Base-by-base conservation (phyloP, 2,329 filamentous ascomycete species). In the Akanthomyces lecanii region DNA sequence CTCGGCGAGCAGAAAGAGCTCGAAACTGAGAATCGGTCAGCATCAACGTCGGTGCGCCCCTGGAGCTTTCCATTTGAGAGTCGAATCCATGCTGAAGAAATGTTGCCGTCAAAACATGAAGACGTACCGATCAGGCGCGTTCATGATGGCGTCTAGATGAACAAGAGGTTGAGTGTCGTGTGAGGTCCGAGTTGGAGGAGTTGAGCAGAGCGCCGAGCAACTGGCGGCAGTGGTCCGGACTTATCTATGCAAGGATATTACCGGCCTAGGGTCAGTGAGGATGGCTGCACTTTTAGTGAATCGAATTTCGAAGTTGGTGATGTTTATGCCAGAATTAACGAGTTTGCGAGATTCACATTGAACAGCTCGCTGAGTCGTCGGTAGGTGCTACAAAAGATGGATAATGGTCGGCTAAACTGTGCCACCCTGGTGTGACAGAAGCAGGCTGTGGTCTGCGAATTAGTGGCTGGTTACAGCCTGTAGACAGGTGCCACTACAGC, bases 1-100 rank as follows among this genome's bases (percentile, higher is more conserved):
- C 55, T 92, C 89, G 47, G 78, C 85, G 65, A 98, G 89, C 67
- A 97, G 79, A 79, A 97, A 98, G 55, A 96, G 86, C 82, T 98
- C 95, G 80, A 96, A 96, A 73, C 95, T 98, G 63, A 14, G 30
- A 44, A 7, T 3, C 33, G 64, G 69, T 71, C 61, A 70, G 66
- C 61, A 58, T 57, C 28, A 6, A 21, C 21, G 47, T 36, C 30
- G n/a, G n/a, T 38, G 3, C 16, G 6, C 1, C 16, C 21, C 7
- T 48, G 7, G 21, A 12, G 1, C 11, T 16, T 56, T 25, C 25
- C 61, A 61, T 60, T 28, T 38, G 18, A 28, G 7, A 45, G 5
- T 10, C 11, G 25, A n/a, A 25, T n/a, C 21, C 12, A 28, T 16
- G 2, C n/a, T 5, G 5, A 57, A 3, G n/a, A 23, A 2, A 8